Percentiles rank a stretch among this genome's conserved stretches.
These are phyloP conservation scores for Blastocladiella britannica DNA, from an alignment of 192 early-diverging fungal species.

Conservation along the genomic window DNA sequence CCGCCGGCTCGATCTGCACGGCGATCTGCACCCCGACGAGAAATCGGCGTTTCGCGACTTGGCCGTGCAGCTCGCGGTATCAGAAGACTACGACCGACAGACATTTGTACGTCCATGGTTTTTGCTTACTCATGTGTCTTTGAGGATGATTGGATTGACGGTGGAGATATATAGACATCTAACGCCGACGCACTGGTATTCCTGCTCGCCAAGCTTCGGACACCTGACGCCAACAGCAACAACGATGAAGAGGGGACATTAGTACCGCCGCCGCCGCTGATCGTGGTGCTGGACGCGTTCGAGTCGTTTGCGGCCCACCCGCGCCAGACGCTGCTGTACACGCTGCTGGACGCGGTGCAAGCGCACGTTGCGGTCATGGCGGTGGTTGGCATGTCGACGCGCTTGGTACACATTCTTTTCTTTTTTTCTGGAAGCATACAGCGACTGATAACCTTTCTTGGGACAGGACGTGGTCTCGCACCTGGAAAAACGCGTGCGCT, in stretches of 20 bases:
- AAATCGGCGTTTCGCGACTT: conserved; percentile 61
- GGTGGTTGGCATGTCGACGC: conserved; percentile 64
- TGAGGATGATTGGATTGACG: conserved; percentile 5
- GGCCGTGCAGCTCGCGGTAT: conserved; percentile 49
- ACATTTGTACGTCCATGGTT: conserved; percentile 6
- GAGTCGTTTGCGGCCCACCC: conserved; percentile 77
- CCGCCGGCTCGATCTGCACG: conserved; percentile 47
- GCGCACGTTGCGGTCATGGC: conserved; percentile 62
- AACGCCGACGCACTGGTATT: conserved; percentile 48
- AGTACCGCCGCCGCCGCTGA: conserved; percentile 35
- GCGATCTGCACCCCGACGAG: conserved; percentile 63
- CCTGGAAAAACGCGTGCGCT: conserved; percentile 86
- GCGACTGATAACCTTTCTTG: neutral
- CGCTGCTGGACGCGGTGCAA: conserved; percentile 77
- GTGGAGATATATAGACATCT: conserved; percentile 21
- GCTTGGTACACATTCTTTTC: conserved; percentile 23
- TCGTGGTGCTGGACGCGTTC: conserved; percentile 86
- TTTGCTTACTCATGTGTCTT: conserved; percentile 16
- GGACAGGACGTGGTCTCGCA: conserved; percentile 47
- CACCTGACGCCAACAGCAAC: too few relatives aligned
- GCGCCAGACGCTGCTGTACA: conserved; percentile 85
- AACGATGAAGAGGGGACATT: too few relatives aligned
- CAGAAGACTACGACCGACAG: neutral
- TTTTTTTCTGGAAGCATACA: neutral
- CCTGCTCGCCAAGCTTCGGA: conserved; percentile 38